Evolutionary conservation across 2,329 filamentous ascomycete species (phyloP).

Genomic region (Clarireedia hainanense): DNA sequence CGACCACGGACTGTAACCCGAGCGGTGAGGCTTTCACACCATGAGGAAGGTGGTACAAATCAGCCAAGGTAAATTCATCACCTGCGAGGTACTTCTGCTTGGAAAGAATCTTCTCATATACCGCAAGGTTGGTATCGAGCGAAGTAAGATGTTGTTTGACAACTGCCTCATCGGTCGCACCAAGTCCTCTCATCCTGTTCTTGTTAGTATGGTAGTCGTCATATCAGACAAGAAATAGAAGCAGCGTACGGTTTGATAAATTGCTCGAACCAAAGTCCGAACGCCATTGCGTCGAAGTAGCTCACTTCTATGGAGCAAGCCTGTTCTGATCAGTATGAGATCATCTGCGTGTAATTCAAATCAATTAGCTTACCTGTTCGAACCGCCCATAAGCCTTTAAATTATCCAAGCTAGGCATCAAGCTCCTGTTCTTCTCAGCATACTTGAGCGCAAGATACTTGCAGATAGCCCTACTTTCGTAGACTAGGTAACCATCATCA

Average conservation of each 20-base stretch:
- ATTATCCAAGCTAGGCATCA: constrained; percentile 21
- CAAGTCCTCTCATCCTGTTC: not conserved
- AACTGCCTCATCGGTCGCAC: not conserved
- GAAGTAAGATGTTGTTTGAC: not conserved
- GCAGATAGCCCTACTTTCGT: constrained; percentile 26
- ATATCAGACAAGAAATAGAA: not conserved
- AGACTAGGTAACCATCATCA: constrained; percentile 29
- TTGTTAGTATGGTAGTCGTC: not conserved
- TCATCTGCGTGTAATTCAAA: no score
- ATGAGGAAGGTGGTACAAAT: constrained; percentile 18
- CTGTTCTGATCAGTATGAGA: not conserved
- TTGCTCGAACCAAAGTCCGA: not conserved
- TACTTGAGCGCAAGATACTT: constrained; percentile 28
- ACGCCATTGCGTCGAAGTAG: not conserved
- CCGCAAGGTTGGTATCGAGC: constrained; percentile 6
- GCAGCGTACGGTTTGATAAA: not conserved
- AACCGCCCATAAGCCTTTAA: constrained; percentile 21
- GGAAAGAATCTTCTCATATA: constrained; percentile 16
- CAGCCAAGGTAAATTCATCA: constrained; percentile 16
- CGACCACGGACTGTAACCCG: constrained; percentile 1
- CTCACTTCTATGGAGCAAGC: not conserved
- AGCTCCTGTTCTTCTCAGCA: constrained; percentile 21
- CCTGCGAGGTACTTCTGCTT: constrained; percentile 20
- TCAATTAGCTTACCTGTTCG: constrained; percentile 1
- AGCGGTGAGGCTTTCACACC: constrained; percentile 1